Conservation (phyloP, 495 filamentous ascomycete species). For the Mytilinidion resinicola region DNA sequence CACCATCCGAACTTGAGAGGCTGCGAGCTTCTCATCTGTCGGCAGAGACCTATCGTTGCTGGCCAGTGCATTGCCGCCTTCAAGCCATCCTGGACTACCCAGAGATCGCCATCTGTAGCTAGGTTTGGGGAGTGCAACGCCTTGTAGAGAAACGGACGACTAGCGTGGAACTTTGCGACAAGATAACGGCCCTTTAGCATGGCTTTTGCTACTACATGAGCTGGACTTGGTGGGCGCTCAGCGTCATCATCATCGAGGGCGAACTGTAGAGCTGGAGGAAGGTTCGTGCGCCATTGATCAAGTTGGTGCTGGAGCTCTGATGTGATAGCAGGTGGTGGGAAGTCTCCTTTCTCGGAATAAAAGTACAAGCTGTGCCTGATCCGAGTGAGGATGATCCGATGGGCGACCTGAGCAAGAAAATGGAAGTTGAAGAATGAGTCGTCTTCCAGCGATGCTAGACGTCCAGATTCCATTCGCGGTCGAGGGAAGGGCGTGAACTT, state of each 20-base stretch:
- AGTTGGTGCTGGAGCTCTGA: slow-evolving; percentile 27
- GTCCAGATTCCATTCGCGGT: slow-evolving; percentile 10
- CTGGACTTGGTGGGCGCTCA: slow-evolving; percentile 16
- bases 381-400: slow-evolving; percentile 22
- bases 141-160: slow-evolving; percentile 27
- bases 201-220: slow-evolving; percentile 23
- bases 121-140: slow-evolving; percentile 18
- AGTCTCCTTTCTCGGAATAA: slow-evolving; percentile 15
- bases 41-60: slow-evolving; percentile 17
- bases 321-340: slow-evolving; percentile 10
- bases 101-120: slow-evolving; percentile 12
- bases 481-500: slow-evolving; percentile 21
- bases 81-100: slow-evolving; percentile 5
- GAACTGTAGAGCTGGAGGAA: slow-evolving; percentile 23
- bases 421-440: slow-evolving; percentile 28
- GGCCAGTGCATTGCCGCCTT: slow-evolving; percentile 22
- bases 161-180: slow-evolving; percentile 25
- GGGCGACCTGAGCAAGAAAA: slow-evolving; percentile 24
- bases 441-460: slow-evolving; percentile 11
- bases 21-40: slow-evolving; percentile 16
- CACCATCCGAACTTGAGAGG: slow-evolving; percentile 28
- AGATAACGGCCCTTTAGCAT: slow-evolving; percentile 25
- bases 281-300: slow-evolving; percentile 25
- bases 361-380: slow-evolving; percentile 20
- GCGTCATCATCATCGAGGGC: slow-evolving; percentile 10